A percentile compares a stretch with the other conserved stretches of the same genome.
Conservation (phyloP, 768 basidiomycete genomes). For the Infundibulicybe gibba region DNA sequence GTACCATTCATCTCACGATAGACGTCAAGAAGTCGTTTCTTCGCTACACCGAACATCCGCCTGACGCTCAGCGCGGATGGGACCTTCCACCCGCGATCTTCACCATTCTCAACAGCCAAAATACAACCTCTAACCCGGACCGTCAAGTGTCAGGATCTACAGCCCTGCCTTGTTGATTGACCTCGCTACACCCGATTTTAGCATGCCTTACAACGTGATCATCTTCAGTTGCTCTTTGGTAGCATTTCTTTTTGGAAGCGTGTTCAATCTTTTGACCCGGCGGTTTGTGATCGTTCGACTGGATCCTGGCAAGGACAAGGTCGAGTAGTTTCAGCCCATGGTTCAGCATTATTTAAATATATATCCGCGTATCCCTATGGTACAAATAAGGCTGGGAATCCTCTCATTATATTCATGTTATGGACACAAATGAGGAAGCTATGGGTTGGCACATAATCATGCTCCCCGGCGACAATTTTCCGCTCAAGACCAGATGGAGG, state of each 20-base stretch:
- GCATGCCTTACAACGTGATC: constrained; percentile 99
- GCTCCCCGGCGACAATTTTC: no score
- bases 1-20: constrained; percentile 61
- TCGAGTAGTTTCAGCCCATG: no score
- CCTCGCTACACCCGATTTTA: constrained; percentile 98
- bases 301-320: constrained; percentile 10
- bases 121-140: not conserved
- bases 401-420: no score
- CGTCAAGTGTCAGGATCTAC: constrained; percentile 51
- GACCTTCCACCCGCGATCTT: constrained; percentile 87
- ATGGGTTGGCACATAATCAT: no score
- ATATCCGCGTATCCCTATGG: no score
- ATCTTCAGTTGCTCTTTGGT: constrained; percentile 92
- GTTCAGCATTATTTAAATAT: no score
- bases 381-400: no score
- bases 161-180: constrained; percentile 82
- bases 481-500: no score
- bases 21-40: constrained; percentile 83
- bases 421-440: no score
- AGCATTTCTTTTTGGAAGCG: constrained; percentile 88
- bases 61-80: constrained; percentile 94
- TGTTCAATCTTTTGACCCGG: constrained; percentile 85
- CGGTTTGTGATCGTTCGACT: constrained; percentile 60
- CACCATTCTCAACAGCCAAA: constrained; percentile 29
- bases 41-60: constrained; percentile 93